Base-by-base conservation (phyloP, 495 filamentous ascomycete genomes). In the Penicillium simplicissimum region DNA sequence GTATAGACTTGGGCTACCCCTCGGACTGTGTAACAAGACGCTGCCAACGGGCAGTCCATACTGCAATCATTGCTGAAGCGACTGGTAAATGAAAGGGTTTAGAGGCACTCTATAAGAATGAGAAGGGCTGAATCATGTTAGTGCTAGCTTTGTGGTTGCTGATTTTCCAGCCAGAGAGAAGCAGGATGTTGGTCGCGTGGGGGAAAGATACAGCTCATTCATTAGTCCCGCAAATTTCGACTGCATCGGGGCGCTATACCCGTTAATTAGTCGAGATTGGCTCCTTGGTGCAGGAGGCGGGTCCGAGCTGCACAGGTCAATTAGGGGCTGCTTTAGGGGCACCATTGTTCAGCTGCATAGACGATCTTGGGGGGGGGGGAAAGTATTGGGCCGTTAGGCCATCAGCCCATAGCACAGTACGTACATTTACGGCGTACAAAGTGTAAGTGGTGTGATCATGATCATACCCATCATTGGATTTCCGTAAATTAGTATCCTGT, bases 321-420 rank as follows among this genome's bases (percentile, higher is more conserved):
- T 71, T 71, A 70, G 65, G 65, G 65, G 60, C 38, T 35, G 14
- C 28, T 36, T 36, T n/a, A n/a, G n/a, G n/a, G 14, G 21, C 23
- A 52, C 13, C 28, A 25, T 48, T 48, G 45, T 13, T 53, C 48
- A 65, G 55, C 67, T 70, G 67, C 65, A 65, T 65, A 54, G 67
- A 53, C 62, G 67, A 70, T 70, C 65, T 45, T 67, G n/a, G n/a
- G n/a, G n/a, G n/a, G 61, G 67, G 64, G 35, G 51, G 37, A 47
- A 23, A 14, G 8, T 15, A 48, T 48, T 25, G 23, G 45, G 6
- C 45, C 23, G 28, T 28, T 28, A 11, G 10, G 45, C 11, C 23
- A 48, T 48, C 40, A 43, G 40, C 17, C 40, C 40, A 43, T 43
- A 43, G 40, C 7, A 19, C 40, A 47, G 38, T 42, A 17, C 38